Evolutionary conservation across 495 filamentous ascomycete genomes (phyloP), one percentile per base, ranked within the genome.

Genomic region (Penicillium egyptiacum): DNA sequence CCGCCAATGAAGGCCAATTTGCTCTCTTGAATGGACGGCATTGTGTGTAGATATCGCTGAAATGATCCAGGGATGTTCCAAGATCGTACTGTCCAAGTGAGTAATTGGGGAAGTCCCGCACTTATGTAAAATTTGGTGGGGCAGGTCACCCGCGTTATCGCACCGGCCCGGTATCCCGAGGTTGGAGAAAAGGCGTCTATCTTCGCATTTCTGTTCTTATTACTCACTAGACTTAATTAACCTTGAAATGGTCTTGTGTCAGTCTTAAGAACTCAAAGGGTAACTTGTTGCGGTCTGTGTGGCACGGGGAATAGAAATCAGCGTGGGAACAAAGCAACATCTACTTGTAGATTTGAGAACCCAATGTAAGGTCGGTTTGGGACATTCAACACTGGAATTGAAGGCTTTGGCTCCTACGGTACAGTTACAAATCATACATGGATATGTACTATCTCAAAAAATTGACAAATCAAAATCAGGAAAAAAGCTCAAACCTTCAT

Each of bases 1-100:
- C 74, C 74, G 58, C 74, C 74, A 30, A 76, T 73, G 60, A 76
- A 76, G 72, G 72, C 70, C 57, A 76, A 57, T 37, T 69, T 71
- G 66, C 70, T 75, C 12, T 68, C 55, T 63, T 72, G 70, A 20
- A 76, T 66, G 47, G 74, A 65, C 7, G 68, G 66, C 69, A 73
- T 75, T 60, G 45, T 53, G 45, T 53, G 20, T 60, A 43, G 19
- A 45, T 49, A 46, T 59, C 5, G n/a, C 35, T 39, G 35, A 39
- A 17, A 39, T 1, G 35, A 2, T 17, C 16, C 12, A 23, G 5
- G 23, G 20, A 5, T 52, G 48, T 44, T 28, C 26, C 26, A 28
- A 28, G 26, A 7, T 28, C 17, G 35, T 33, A 33, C 10, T 44
- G 45, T 33, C 35, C 35, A 17, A 39, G 35, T 37, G 35, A n/a